Base-by-base conservation (phyloP, 805 yeast species). In the Metschnikowia dekortorum region DNA sequence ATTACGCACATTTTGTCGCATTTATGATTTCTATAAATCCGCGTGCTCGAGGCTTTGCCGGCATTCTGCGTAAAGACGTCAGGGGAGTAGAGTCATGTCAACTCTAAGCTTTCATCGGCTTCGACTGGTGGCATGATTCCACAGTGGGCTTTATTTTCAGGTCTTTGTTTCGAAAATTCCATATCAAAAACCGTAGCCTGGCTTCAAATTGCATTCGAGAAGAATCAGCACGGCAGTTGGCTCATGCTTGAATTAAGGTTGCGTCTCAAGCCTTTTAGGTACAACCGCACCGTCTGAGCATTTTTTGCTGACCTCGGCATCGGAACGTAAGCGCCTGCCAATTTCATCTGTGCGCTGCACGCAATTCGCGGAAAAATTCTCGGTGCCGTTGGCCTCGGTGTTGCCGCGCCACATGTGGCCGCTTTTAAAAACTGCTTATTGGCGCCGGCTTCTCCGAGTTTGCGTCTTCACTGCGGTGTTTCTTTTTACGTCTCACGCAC, bases 21-120 rank as follows among this genome's bases (percentile, higher is more conserved):
- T 26, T 26, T 28, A n/a, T 28, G 13, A 39, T 14, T 39, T 22
- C 43, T 14, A 39, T 39, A 30, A 39, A 39, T 30, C 43, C 43
- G 43, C 43, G 34, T 22, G 43, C 34, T 39, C 43, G 43, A 39
- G 43, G 34, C 30, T 39, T 39, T 30, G 30, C 43, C 43, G 43
- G 34, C 43, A 30, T 39, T 26, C 43, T 39, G 43, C 43, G 14
- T 34, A 26, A 14, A 29, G 14, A 34, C 41, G 43, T 39, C 30
- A 39, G 14, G 43, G 30, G 34, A 33, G 16, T 39, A 29, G 43
- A 39, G 14, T 34, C 34, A 29, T 39, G 43, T 39, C 43, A 39
- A 39, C 43, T 39, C 43, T 39, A 28, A 39, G 18, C 43, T 29
- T 39, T 39, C 43, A 34, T 39, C 43, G 43, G 34, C 30, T 33